phyloP scores from a whole-genome alignment of 306 rosid species.

The Cotoneaster glaucophyllus region DNA sequence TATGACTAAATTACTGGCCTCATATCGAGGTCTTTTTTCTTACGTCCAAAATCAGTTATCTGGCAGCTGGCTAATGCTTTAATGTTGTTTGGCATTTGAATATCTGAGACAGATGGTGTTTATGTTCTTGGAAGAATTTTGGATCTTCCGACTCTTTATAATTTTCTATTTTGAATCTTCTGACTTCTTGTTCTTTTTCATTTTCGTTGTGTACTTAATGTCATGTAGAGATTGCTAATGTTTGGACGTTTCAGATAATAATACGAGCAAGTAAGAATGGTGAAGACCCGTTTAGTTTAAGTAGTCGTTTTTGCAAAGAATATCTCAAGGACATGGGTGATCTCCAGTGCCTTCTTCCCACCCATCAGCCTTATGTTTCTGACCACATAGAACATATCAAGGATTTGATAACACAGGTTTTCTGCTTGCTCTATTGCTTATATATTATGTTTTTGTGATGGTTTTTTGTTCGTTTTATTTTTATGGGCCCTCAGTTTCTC shows the following conservation, averaged over 20 bases:
- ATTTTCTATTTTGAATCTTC: background rate
- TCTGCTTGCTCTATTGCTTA: background rate
- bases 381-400: conserved; percentile 79
- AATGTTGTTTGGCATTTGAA: background rate
- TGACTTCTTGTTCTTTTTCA: background rate
- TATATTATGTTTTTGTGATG: background rate
- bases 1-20: background rate
- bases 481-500: background rate
- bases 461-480: background rate
- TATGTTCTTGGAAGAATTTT: background rate
- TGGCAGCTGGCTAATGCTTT: background rate
- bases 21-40: background rate
- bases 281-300: conserved; percentile 68
- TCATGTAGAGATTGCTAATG: conserved; percentile 19
- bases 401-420: conserved; percentile 76
- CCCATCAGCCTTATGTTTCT: conserved; percentile 83
- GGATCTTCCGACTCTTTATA: background rate
- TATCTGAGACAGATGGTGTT: background rate
- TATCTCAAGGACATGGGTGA: conserved; percentile 65
- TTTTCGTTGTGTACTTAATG: background rate
- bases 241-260: conserved; percentile 59
- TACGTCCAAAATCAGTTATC: background rate
- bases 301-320: conserved; percentile 75
- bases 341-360: conserved; percentile 82
- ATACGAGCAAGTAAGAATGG: conserved; percentile 75